Conservation (phyloP, 2,329 filamentous ascomycete species). For the Botrytis medusae region DNA sequence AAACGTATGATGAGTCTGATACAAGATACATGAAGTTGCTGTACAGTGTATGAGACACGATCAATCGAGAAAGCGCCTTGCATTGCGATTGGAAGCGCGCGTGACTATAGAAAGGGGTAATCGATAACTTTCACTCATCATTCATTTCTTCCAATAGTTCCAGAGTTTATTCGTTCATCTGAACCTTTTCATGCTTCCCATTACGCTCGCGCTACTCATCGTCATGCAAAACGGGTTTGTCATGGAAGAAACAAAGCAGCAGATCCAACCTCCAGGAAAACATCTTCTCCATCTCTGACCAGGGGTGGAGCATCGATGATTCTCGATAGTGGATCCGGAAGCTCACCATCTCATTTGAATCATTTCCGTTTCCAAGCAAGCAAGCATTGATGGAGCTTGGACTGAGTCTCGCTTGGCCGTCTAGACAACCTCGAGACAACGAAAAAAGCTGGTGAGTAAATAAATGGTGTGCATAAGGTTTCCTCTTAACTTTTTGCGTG, state of each 20-base stretch:
- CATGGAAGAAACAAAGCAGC: not conserved
- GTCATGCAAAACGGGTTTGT: constrained; percentile 4
- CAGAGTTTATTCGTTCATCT: not conserved
- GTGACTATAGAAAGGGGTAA: constrained; percentile 16
- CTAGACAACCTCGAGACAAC: constrained; percentile 5
- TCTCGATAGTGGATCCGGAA: constrained; percentile 15
- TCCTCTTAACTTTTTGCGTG: not conserved
- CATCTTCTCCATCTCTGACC: constrained; percentile 17
- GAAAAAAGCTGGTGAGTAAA: not conserved
- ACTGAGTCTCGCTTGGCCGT: constrained; percentile 11
- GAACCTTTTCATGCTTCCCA: constrained; percentile 9
- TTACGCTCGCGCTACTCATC: constrained; percentile 8
- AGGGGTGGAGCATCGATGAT: constrained; percentile 6
- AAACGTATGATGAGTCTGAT: not conserved
- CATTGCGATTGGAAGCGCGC: not conserved
- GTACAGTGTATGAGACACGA: not conserved
- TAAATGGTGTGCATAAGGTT: not conserved
- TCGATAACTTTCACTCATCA: not conserved
- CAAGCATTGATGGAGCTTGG: constrained; percentile 14
- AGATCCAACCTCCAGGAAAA: constrained; percentile 16
- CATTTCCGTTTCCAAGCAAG: not conserved
- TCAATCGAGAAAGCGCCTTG: not conserved
- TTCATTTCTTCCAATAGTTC: constrained; percentile 1
- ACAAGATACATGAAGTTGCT: not conserved
- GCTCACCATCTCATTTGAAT: constrained; percentile 9